Conservation (phyloP, 257 asterid genomes). For the Capsicum pubescens region DNA sequence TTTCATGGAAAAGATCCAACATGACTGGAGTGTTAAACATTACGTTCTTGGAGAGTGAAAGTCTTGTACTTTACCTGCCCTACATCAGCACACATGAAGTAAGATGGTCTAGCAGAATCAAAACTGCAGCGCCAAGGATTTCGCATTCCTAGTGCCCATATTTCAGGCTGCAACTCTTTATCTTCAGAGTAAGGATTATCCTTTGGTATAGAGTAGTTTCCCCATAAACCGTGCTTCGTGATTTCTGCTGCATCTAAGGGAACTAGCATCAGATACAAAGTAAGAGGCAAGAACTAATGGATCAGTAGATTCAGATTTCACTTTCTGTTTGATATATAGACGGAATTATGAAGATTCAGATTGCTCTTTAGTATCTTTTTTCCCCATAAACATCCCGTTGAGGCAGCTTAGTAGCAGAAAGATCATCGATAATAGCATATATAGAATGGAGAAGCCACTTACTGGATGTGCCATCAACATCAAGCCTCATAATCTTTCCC, state of each 20-base stretch:
- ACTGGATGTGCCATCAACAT: constrained; percentile 77
- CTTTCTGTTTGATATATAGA: neutral
- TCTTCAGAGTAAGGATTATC: constrained; percentile 76
- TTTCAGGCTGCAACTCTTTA: constrained; percentile 66
- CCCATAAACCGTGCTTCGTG: constrained; percentile 69
- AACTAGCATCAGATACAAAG: constrained; percentile 7
- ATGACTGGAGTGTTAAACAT: neutral
- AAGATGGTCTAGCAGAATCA: constrained; percentile 84
- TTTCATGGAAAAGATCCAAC: too few relatives aligned
- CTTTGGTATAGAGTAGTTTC: constrained; percentile 85
- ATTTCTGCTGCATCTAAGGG: constrained; percentile 62
- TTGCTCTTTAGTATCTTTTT: neutral
- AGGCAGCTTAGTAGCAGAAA: neutral
- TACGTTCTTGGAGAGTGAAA: neutral
- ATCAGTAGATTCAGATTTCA: neutral
- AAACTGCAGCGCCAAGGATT: constrained; percentile 99
- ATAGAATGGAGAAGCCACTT: constrained; percentile 39
- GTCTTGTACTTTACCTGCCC: constrained; percentile 70
- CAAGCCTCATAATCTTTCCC: constrained; percentile 94
- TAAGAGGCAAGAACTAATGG: neutral
- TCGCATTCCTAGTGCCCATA: constrained; percentile 85
- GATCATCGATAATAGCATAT: neutral
- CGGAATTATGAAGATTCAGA: neutral
- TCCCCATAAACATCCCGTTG: neutral
- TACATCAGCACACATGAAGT: constrained; percentile 77